phyloP scores from a whole-genome alignment of 352 stramenopile genomes.

The Halophytophthora polymorphica region DNA sequence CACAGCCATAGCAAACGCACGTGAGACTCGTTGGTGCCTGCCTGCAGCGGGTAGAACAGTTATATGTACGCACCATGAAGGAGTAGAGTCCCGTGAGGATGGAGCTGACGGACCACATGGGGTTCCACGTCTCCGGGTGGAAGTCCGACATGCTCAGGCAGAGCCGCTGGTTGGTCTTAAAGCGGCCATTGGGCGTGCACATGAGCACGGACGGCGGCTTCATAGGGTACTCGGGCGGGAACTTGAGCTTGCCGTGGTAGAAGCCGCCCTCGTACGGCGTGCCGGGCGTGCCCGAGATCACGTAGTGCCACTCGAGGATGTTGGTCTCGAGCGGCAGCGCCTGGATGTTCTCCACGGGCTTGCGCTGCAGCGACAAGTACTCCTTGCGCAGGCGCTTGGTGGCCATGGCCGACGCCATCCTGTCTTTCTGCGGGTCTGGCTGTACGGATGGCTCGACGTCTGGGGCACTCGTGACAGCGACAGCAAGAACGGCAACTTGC shows the following conservation, averaged over 20 bases:
- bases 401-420: conserved; percentile 77
- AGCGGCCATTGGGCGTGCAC: conserved; percentile 93
- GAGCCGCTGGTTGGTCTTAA: conserved; percentile 92
- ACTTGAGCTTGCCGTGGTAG: conserved; percentile 92
- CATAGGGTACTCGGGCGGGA: conserved; percentile 94
- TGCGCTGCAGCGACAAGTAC: conserved; percentile 87
- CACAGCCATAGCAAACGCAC: conserved; percentile 4
- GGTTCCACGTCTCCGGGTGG: conserved; percentile 95
- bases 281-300: conserved; percentile 77
- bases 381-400: conserved; percentile 93
- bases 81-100: conserved; percentile 95
- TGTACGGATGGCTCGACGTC: conserved; percentile 3
- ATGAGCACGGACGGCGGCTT: conserved; percentile 95
- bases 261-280: conserved; percentile 85
- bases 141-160: conserved; percentile 96
- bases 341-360: conserved; percentile 89
- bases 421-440: not conserved
- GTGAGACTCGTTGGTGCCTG: too few species aligned
- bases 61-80: conserved; percentile 80
- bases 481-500: too few species aligned
- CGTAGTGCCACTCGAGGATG: conserved; percentile 96
- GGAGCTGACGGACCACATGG: conserved; percentile 94
- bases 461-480: not conserved
- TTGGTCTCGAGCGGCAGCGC: conserved; percentile 89
- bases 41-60: too few species aligned